Percentiles rank a stretch among this genome's conserved stretches.
Conservation (phyloP, 129 eudicot species). For the Glebionis coronaria region DNA sequence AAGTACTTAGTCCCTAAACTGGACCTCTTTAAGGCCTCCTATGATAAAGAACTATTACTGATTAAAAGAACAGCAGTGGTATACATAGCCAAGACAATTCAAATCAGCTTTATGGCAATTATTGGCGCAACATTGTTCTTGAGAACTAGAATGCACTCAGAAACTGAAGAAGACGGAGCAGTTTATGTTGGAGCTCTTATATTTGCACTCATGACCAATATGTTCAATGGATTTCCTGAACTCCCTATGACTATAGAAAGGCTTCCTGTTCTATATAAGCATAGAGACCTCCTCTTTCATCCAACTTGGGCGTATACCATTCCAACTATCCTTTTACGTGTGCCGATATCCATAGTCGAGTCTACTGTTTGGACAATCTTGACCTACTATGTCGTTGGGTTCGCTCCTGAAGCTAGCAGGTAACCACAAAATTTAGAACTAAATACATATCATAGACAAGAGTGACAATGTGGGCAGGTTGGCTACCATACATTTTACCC, state of each 20-base stretch:
- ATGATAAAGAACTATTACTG: slow-evolving; percentile 30
- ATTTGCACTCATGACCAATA: slow-evolving; percentile 30
- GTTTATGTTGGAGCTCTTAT: slow-evolving; percentile 39
- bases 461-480: background rate
- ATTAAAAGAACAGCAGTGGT: slow-evolving; percentile 31
- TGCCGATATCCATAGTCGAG: slow-evolving; percentile 36
- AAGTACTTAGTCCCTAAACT: slow-evolving; percentile 25
- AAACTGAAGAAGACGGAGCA: slow-evolving; percentile 40
- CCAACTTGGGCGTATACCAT: slow-evolving; percentile 37
- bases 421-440: background rate
- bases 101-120: slow-evolving; percentile 34
- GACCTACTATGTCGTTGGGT: slow-evolving; percentile 35
- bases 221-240: slow-evolving; percentile 37
- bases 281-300: slow-evolving; percentile 30
- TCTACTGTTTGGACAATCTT: slow-evolving; percentile 36
- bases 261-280: slow-evolving; percentile 37
- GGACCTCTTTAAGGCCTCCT: slow-evolving; percentile 33
- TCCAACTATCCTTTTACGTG: slow-evolving; percentile 36
- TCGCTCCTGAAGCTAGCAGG: slow-evolving; percentile 38
- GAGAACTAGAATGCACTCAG: slow-evolving; percentile 34
- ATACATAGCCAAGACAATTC: slow-evolving; percentile 33
- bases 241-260: slow-evolving; percentile 34
- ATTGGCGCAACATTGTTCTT: slow-evolving; percentile 34
- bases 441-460: background rate
- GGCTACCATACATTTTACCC: background rate